Evolutionary conservation across 306 rosid genomes (phyloP).

Genomic region (Adenanthera pavonina): DNA sequence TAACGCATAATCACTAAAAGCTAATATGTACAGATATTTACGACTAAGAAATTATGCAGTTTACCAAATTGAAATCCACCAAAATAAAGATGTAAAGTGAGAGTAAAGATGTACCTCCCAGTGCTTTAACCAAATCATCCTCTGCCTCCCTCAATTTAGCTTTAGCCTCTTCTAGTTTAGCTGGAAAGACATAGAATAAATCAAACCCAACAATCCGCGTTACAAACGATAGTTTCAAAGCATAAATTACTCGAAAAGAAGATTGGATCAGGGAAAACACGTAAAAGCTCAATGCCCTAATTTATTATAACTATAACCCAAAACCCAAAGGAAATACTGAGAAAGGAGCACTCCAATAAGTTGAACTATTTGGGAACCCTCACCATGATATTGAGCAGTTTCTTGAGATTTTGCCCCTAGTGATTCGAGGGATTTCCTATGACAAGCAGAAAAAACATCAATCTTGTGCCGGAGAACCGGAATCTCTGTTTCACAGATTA

Average conservation of each 20-base stretch:
- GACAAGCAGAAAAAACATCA: slow-evolving; percentile 48
- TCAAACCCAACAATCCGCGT: slow-evolving; percentile 18
- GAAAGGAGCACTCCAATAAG: background rate
- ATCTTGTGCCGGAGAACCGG: slow-evolving; percentile 45
- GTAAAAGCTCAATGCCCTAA: slow-evolving; percentile 52
- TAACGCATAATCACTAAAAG: background rate
- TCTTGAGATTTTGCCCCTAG: slow-evolving; percentile 45
- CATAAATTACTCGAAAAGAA: background rate
- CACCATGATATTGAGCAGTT: slow-evolving; percentile 61
- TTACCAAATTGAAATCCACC: slow-evolving; percentile 5
- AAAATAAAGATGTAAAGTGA: background rate
- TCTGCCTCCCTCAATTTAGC: slow-evolving; percentile 71
- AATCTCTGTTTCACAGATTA: slow-evolving; percentile 54
- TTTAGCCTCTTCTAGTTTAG: slow-evolving; percentile 57
- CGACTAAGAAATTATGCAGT: background rate
- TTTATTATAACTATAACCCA: background rate
- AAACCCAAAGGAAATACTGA: background rate
- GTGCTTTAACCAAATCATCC: slow-evolving; percentile 81
- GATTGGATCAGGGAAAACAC: background rate
- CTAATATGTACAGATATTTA: background rate
- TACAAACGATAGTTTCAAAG: background rate
- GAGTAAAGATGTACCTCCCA: slow-evolving; percentile 59
- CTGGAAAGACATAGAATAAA: slow-evolving; percentile 41
- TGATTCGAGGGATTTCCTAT: slow-evolving; percentile 50
- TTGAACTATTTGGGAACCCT: background rate